phyloP scores from a whole-genome alignment of 441 rosid species.

The Capsella rubella region DNA sequence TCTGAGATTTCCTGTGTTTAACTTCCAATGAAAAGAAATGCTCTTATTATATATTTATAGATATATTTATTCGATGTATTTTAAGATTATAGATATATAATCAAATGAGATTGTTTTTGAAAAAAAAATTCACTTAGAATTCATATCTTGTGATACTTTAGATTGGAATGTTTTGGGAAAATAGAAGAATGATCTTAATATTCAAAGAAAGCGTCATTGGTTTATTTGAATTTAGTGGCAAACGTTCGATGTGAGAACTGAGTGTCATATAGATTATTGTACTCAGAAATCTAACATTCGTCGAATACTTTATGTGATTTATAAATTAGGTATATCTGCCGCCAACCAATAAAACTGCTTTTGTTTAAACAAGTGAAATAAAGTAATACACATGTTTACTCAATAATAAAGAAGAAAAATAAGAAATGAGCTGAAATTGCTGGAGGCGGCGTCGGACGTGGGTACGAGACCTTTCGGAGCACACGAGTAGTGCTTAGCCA shows the following conservation, averaged over 20 bases:
- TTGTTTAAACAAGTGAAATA: neutral
- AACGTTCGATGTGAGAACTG: neutral
- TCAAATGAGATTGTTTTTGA: constrained; percentile 6
- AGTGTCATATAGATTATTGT: neutral
- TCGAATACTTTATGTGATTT: neutral
- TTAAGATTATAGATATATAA: constrained; percentile 26
- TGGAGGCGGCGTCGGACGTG: constrained; percentile 41
- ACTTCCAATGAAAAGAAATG: constrained; percentile 2
- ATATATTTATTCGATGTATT: constrained; percentile 8
- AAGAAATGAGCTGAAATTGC: constrained; percentile 5
- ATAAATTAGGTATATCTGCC: constrained; percentile 13
- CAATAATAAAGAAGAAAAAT: neutral
- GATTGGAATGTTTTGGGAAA: neutral
- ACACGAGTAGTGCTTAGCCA: constrained; percentile 44
- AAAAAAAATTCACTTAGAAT: neutral
- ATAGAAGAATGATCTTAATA: neutral
- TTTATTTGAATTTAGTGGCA: neutral
- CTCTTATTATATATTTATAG: neutral
- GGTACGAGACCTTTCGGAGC: constrained; percentile 31
- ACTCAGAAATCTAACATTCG: neutral
- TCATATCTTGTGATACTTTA: constrained; percentile 28
- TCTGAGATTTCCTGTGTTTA: constrained; percentile 14
- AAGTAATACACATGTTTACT: neutral
- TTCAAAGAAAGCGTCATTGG: too few species aligned
- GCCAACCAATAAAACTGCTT: constrained; percentile 21